phyloP scores from a whole-genome alignment of 2,329 filamentous ascomycete genomes.

The Exophiala sideris region DNA sequence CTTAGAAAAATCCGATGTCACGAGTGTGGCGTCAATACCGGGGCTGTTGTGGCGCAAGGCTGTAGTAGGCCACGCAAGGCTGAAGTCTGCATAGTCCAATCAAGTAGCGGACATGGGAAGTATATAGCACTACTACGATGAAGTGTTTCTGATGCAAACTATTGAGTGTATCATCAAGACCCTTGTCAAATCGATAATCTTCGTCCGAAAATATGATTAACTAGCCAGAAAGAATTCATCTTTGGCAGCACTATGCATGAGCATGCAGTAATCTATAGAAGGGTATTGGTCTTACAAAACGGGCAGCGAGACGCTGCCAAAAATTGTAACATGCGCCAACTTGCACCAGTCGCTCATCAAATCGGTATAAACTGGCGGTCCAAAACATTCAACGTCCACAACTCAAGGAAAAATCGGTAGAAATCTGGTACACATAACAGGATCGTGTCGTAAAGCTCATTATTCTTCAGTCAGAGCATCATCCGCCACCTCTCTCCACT shows the following conservation, averaged over 20 bases:
- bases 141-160: no score
- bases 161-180: background rate
- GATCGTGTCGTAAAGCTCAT: constrained; percentile 21
- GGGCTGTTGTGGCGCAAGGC: constrained; percentile 5
- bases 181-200: background rate
- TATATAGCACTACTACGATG: no score
- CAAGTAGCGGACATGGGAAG: no score
- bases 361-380: background rate
- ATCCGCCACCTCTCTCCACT: constrained; percentile 85
- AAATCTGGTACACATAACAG: constrained; percentile 2
- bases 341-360: background rate
- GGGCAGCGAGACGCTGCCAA: background rate
- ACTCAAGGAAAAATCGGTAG: background rate
- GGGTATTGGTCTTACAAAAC: background rate
- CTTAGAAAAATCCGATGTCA: background rate
- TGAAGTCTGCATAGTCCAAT: background rate
- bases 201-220: background rate
- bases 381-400: background rate
- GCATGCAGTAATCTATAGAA: background rate
- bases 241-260: background rate
- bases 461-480: constrained; percentile 44
- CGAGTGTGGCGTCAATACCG: background rate
- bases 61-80: background rate
- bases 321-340: background rate
- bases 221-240: background rate